Evolutionary conservation across 2,329 filamentous ascomycete genomes (phyloP).

Genomic region (Nigrograna mackinnonii): DNA sequence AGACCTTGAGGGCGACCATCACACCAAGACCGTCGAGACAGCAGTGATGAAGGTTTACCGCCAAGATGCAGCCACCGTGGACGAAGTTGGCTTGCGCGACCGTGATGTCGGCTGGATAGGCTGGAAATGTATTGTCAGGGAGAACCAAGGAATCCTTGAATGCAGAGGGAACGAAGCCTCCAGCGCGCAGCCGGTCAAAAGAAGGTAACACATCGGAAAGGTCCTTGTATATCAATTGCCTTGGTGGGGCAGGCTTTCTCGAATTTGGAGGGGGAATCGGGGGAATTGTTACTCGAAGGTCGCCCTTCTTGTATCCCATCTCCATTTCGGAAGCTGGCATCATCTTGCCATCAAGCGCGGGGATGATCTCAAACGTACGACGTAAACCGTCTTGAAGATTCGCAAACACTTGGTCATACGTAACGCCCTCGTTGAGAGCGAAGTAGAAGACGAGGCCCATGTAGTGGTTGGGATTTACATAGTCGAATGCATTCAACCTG

Average conservation of each 20-base stretch:
- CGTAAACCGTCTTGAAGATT: conserved; percentile 39
- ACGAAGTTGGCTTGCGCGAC: conserved; percentile 32
- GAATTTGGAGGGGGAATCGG: conserved; percentile 11
- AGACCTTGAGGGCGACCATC: conserved; percentile 22
- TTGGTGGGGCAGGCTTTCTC: neutral
- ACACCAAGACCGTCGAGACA: conserved; percentile 24
- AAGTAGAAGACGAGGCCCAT: conserved; percentile 42
- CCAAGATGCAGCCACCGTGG: conserved; percentile 26
- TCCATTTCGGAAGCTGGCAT: conserved; percentile 32
- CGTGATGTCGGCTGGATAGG: conserved; percentile 22
- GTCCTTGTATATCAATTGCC: conserved; percentile 22
- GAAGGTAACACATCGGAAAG: conserved; percentile 18
- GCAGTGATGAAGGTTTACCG: conserved; percentile 20
- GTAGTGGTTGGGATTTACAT: conserved; percentile 29
- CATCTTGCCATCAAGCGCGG: conserved; percentile 41
- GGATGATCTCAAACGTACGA: conserved; percentile 40
- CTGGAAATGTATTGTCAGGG: conserved; percentile 14
- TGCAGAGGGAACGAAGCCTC: conserved; percentile 18
- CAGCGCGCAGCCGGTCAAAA: conserved; percentile 16
- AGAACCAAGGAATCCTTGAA: conserved; percentile 20
- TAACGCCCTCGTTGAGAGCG: conserved; percentile 25
- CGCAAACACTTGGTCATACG: conserved; percentile 32
- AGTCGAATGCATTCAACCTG: conserved; percentile 36
- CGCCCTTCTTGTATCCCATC: conserved; percentile 29
- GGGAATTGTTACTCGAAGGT: conserved; percentile 22